Conservation (phyloP, 2,329 filamentous ascomycete genomes). For the Diaporthe aspalathi region DNA sequence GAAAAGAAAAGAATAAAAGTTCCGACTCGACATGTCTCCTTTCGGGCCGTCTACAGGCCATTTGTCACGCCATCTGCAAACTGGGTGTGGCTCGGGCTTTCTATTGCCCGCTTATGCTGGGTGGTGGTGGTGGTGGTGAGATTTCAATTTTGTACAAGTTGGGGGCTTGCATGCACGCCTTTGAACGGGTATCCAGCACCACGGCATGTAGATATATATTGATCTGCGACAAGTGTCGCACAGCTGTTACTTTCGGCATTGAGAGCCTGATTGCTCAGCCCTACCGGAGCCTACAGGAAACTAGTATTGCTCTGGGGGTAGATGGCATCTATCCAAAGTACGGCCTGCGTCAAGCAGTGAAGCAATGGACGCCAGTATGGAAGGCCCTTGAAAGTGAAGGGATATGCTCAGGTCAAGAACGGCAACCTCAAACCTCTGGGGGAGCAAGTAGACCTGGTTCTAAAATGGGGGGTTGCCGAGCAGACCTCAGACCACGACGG, state of each 20-base stretch:
- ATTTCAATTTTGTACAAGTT: slow-evolving; percentile 1
- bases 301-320: neutral
- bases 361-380: neutral
- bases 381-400: too few species aligned
- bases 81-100: neutral
- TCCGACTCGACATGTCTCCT: neutral
- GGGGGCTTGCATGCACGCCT: neutral
- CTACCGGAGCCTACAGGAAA: neutral
- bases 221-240: neutral
- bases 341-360: neutral
- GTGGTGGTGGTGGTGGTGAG: neutral
- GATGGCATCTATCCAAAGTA: neutral
- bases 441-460: neutral
- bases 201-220: neutral
- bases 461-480: neutral
- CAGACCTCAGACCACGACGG: neutral
- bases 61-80: neutral
- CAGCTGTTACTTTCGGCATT: neutral
- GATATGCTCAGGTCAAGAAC: neutral
- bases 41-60: slow-evolving; percentile 16
- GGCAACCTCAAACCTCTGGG: neutral
- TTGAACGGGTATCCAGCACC: neutral
- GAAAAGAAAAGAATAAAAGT: neutral
- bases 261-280: neutral
- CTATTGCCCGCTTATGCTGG: neutral